Base-by-base conservation (phyloP, 371 early-diverging fungal genomes). In the Catenaria anguillulae region DNA sequence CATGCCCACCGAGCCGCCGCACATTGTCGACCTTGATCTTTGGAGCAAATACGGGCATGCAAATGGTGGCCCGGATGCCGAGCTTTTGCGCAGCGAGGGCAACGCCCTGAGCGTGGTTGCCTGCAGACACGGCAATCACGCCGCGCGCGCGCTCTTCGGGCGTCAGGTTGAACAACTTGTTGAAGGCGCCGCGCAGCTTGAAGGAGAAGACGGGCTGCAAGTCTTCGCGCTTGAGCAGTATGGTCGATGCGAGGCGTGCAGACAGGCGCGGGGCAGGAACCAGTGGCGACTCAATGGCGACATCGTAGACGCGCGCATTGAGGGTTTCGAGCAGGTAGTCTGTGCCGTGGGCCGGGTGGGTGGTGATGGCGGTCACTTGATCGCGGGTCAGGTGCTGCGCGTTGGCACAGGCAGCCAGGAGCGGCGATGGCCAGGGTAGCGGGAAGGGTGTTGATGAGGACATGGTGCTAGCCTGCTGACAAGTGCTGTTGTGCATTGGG, bases 291-390 rank as follows among this genome's bases (percentile, higher is more conserved):
- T 60, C 60, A 8, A 42, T 60, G 45, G 42, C 40, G 17, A 60
- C 23, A 33, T 60, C 60, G 45, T 60, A 60, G 45, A 60, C 37
- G 29, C 86, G 83, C 2, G 94, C 87, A 12, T 87, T 90, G 62
- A 96, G 80, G 65, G 92, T 92, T 71, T 93, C 67, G 45, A 84
- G 83, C 52, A 96, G 73, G 73, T 96, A 96, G 73, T 93, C 94
- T 3, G n/a, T 24, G 15, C 31, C 56, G 56, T 56, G 29, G 21
- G 15, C 26, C 35, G 15, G 10, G 24, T 56, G 29, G 56, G 56
- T 56, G 26, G 34, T 56, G 0, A 21, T 36, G 56, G n/a, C 23
- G 29, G n/a, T 56, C 23, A 56, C 24, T 8, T 46, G n/a, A 21
- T 46, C 24, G 46, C 46, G 46, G n/a, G 46, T 46, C 46, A n/a